Conservation (phyloP, 2,329 filamentous ascomycete species). For the Whalleya microplaca region DNA sequence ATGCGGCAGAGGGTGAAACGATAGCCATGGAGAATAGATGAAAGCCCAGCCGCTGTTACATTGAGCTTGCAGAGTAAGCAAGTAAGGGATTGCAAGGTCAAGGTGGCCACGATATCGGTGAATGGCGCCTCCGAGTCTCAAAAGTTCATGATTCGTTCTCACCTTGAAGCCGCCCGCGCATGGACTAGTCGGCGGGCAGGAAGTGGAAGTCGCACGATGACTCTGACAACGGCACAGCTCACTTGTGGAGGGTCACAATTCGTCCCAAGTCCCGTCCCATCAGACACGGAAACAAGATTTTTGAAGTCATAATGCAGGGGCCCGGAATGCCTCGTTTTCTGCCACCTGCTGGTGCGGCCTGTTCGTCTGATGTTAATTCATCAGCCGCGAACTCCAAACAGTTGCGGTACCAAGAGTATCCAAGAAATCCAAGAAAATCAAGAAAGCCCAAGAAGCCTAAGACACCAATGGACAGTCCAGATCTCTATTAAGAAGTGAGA, state of each 20-base stretch:
- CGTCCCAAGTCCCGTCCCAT: background rate
- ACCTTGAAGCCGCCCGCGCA: too few species aligned
- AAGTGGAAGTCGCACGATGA: too few species aligned
- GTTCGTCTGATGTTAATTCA: background rate
- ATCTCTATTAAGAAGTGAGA: background rate
- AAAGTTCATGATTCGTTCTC: too few species aligned
- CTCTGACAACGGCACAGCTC: background rate
- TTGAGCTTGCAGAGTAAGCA: too few species aligned
- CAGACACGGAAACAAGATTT: background rate
- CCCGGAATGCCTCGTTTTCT: background rate
- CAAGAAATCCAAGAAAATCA: slow-evolving; percentile 3
- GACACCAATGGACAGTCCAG: background rate
- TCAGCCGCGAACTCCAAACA: background rate
- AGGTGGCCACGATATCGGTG: too few species aligned
- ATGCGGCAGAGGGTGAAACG: too few species aligned
- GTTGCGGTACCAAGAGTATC: background rate
- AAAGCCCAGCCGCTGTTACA: too few species aligned
- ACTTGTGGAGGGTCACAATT: background rate
- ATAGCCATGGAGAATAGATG: too few species aligned
- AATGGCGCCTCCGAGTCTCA: too few species aligned
- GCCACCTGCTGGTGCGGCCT: background rate
- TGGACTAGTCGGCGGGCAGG: too few species aligned
- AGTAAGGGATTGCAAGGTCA: too few species aligned
- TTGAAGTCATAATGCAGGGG: background rate
- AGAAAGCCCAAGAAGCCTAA: slow-evolving; percentile 1